Evolutionary conservation across 257 asterid genomes (phyloP).

Genomic region (Perilla frutescens): DNA sequence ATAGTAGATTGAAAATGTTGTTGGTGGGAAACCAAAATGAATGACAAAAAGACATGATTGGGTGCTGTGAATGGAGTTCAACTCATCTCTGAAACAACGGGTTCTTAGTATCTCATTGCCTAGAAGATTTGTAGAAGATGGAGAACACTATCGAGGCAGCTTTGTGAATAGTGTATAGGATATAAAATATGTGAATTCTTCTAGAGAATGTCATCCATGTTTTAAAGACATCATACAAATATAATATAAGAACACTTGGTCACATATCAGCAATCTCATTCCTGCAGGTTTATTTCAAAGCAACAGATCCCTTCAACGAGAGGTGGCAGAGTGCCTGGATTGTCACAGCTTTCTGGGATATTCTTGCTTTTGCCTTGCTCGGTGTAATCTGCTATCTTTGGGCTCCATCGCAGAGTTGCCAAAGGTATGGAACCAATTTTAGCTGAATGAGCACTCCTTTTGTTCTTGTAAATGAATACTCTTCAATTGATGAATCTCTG

Average conservation of each 20-base stretch:
- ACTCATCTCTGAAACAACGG: constrained; percentile 24
- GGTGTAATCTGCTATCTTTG: constrained; percentile 93
- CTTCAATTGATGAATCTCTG: constrained; percentile 17
- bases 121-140: too few relatives aligned
- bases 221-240: constrained; percentile 22
- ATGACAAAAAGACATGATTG: background rate
- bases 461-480: background rate
- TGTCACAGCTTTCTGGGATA: constrained; percentile 96
- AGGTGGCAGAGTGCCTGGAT: constrained; percentile 98
- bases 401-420: constrained; percentile 97
- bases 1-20: constrained; percentile 1
- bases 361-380: constrained; percentile 78
- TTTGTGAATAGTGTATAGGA: background rate
- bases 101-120: too few relatives aligned
- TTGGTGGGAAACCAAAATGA: constrained; percentile 5
- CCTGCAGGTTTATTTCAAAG: constrained; percentile 88
- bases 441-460: background rate
- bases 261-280: constrained; percentile 33
- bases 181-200: constrained; percentile 10
- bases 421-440: constrained; percentile 59
- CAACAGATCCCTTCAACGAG: constrained; percentile 97
- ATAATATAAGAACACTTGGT: constrained; percentile 4
- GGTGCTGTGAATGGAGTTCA: background rate
- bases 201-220: constrained; percentile 1
- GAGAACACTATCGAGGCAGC: background rate